phyloP scores from a whole-genome alignment of 2,329 filamentous ascomycete species.

The Cercospora berteroae region DNA sequence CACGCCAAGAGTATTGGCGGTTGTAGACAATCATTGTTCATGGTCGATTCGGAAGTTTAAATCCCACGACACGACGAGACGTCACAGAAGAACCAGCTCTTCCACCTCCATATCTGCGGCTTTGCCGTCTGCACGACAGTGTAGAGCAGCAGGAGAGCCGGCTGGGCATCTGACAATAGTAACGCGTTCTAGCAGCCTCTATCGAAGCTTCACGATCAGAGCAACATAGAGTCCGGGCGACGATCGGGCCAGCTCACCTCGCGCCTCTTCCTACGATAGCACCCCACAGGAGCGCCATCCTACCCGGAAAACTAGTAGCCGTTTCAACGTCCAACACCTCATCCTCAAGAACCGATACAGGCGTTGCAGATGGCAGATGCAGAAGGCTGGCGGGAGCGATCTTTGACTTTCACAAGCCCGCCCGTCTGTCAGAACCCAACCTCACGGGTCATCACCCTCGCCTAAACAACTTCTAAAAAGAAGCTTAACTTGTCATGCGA shows the following conservation, averaged over 20 bases:
- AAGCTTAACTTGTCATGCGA: constrained; percentile 15
- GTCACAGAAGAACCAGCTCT: neutral
- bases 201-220: constrained; percentile 7
- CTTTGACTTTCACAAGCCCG: constrained; percentile 2
- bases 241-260: neutral
- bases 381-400: constrained; percentile 3
- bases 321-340: neutral
- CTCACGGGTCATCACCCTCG: constrained; percentile 3
- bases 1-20: constrained; percentile 1
- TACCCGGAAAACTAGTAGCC: neutral
- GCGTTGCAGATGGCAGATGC: neutral
- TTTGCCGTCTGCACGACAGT: neutral
- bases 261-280: neutral
- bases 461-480: constrained; percentile 15
- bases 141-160: neutral
- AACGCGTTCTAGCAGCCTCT: neutral
- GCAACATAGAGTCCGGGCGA: constrained; percentile 1
- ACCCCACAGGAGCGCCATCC: neutral
- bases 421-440: constrained; percentile 9
- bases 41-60: neutral
- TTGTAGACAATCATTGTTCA: neutral
- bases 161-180: neutral
- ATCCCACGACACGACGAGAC: neutral
- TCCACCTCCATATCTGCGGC: neutral
- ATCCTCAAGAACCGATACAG: neutral